Evolutionary conservation across 148 eudicot species (phyloP).

Genomic region (Silene latifolia): DNA sequence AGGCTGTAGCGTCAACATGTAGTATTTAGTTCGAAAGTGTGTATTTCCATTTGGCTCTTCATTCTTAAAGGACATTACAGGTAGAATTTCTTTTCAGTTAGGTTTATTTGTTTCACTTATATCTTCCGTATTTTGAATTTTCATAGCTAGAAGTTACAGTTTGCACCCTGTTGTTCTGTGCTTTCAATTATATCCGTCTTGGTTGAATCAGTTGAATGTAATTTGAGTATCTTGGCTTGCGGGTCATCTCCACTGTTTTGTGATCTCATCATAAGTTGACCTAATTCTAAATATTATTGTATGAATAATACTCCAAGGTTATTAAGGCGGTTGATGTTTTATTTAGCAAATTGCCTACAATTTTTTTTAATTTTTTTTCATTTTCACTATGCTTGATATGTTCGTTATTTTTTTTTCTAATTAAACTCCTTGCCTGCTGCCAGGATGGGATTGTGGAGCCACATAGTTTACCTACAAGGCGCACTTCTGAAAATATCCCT

Average conservation of each 20-base stretch:
- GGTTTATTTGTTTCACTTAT: not conserved
- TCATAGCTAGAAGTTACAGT: not conserved
- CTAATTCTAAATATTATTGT: not conserved
- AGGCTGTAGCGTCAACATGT: not conserved
- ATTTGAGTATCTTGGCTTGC: not conserved
- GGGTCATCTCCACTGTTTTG: not conserved
- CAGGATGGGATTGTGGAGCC: slow-evolving; percentile 60
- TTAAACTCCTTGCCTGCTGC: slow-evolving; percentile 15
- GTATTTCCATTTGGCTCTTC: not conserved
- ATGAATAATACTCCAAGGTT: not conserved
- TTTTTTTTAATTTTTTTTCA: not conserved
- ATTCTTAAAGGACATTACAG: not conserved
- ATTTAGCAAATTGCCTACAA: not conserved
- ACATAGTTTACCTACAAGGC: slow-evolving; percentile 34
- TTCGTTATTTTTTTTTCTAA: slow-evolving; percentile 18
- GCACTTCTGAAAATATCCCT: slow-evolving; percentile 36
- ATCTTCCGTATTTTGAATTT: too few species aligned
- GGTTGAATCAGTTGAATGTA: not conserved
- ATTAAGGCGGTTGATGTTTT: not conserved
- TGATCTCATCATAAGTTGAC: not conserved
- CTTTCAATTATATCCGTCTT: not conserved
- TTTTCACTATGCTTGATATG: not conserved
- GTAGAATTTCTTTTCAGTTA: not conserved
- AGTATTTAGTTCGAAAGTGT: not conserved
- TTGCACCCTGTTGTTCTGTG: not conserved